These are phyloP conservation scores for Pseudotsuga menziesii DNA, from an alignment of 75 land plant species.

Conservation along the genomic window DNA sequence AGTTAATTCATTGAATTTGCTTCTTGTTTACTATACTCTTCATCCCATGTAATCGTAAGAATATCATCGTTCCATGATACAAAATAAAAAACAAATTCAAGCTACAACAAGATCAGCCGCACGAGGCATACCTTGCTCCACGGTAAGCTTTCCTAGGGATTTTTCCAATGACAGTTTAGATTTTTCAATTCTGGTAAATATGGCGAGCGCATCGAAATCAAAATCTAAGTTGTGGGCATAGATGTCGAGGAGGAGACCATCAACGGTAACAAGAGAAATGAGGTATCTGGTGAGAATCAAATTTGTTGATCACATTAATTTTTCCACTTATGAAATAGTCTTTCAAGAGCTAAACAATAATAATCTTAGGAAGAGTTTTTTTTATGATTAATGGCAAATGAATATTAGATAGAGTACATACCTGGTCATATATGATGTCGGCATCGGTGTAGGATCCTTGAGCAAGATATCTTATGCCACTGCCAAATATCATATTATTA, in stretches of 20 bases:
- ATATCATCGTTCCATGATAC: too few species aligned
- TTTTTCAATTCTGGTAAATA: constrained; percentile 2
- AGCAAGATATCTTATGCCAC: not conserved
- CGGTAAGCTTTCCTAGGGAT: constrained; percentile 14
- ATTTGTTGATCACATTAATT: too few species aligned
- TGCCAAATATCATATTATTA: too few species aligned
- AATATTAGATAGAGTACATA: too few species aligned
- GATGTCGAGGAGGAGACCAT: constrained; percentile 54
- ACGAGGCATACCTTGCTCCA: constrained; percentile 69
- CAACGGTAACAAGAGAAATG: constrained; percentile 50
- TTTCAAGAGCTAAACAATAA: too few species aligned
- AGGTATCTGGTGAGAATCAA: constrained; percentile 45
- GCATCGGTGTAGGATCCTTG: too few species aligned
- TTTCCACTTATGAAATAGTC: too few species aligned
- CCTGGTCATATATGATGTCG: not conserved
- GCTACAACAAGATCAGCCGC: constrained; percentile 19
- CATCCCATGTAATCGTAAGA: constrained; percentile 28
- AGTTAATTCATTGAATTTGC: too few species aligned
- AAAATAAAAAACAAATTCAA: not conserved
- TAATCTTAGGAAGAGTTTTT: too few species aligned
- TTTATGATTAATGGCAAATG: too few species aligned
- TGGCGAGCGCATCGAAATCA: constrained; percentile 45
- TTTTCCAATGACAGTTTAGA: not conserved
- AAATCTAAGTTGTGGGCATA: constrained; percentile 40
- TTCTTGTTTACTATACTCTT: constrained; percentile 53